These are phyloP conservation scores for Clitoria ternatea DNA, from an alignment of 306 rosid species.

Conservation along the genomic window DNA sequence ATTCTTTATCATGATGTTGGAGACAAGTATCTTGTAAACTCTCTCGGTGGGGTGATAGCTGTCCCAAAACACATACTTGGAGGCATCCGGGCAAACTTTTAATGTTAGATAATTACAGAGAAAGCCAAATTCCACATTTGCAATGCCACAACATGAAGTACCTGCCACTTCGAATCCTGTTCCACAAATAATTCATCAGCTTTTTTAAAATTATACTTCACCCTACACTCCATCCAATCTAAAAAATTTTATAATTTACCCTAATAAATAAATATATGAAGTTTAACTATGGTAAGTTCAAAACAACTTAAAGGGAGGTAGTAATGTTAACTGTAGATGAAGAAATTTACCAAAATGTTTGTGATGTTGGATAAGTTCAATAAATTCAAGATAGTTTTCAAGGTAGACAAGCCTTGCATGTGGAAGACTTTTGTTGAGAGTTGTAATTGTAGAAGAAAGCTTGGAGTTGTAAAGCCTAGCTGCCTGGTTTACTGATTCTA, in stretches of 20 bases:
- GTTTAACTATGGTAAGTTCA: neutral
- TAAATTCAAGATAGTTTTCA: slow-evolving; percentile 22
- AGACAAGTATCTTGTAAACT: slow-evolving; percentile 18
- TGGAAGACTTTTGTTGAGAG: slow-evolving; percentile 26
- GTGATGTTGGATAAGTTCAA: slow-evolving; percentile 35
- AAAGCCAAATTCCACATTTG: slow-evolving; percentile 38
- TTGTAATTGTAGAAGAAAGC: slow-evolving; percentile 22
- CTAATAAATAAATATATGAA: too few relatives aligned
- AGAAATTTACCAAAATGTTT: slow-evolving; percentile 30
- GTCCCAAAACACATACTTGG: slow-evolving; percentile 63
- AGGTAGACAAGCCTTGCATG: slow-evolving; percentile 43
- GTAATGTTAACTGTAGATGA: neutral
- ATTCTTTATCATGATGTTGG: neutral
- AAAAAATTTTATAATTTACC: too few relatives aligned
- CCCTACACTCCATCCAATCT: too few relatives aligned
- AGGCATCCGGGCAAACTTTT: slow-evolving; percentile 30
- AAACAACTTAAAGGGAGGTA: slow-evolving; percentile 1
- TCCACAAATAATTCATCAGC: neutral
- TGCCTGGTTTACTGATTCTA: slow-evolving; percentile 31
- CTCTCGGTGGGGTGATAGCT: slow-evolving; percentile 51
- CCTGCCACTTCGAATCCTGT: slow-evolving; percentile 44
- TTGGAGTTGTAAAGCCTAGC: slow-evolving; percentile 46
- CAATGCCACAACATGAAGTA: slow-evolving; percentile 50
- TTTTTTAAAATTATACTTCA: too few relatives aligned
- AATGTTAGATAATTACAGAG: slow-evolving; percentile 28